These are phyloP conservation scores for Mollisiaceae sp. DNA, from an alignment of 2,329 filamentous ascomycete genomes.

Conservation along the genomic window DNA sequence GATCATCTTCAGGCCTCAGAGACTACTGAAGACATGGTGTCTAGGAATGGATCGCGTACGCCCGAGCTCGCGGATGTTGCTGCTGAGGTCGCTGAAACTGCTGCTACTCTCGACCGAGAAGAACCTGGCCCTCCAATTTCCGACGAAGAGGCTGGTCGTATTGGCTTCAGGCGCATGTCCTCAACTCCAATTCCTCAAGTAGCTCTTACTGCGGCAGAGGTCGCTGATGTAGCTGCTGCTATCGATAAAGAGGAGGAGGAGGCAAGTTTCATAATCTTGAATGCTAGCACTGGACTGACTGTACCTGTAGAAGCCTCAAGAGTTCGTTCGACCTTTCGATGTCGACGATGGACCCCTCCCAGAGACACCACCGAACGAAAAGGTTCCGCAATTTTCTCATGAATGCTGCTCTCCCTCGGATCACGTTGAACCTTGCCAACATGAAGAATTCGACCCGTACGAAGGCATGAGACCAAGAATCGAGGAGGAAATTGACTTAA, in stretches of 20 bases:
- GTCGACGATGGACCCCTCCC: conserved; percentile 5
- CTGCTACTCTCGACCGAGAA: conserved; percentile 43
- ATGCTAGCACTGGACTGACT: background rate
- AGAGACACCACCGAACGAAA: conserved; percentile 37
- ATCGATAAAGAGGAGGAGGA: conserved; percentile 31
- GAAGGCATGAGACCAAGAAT: conserved; percentile 7
- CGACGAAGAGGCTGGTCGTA: conserved; percentile 43
- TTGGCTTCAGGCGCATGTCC: conserved; percentile 45
- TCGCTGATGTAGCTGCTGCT: conserved; percentile 48
- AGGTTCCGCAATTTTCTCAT: conserved; percentile 40
- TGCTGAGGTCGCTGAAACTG: conserved; percentile 49
- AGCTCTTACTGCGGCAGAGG: conserved; percentile 51
- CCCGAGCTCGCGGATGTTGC: conserved; percentile 36
- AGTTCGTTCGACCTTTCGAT: conserved; percentile 9
- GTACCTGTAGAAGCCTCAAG: background rate
- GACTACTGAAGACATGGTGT: background rate
- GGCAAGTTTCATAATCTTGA: background rate
- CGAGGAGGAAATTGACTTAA: conserved; percentile 30
- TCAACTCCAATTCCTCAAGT: conserved; percentile 49
- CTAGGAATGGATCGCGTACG: conserved; percentile 18
- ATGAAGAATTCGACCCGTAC: conserved; percentile 4
- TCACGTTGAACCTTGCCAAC: conserved; percentile 15
- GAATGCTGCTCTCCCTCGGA: conserved; percentile 34
- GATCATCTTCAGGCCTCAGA: background rate
- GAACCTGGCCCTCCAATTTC: conserved; percentile 43